These are phyloP conservation scores for Ustilago loliicola DNA, from an alignment of 1,284 basidiomycete species.

Conservation along the genomic window DNA sequence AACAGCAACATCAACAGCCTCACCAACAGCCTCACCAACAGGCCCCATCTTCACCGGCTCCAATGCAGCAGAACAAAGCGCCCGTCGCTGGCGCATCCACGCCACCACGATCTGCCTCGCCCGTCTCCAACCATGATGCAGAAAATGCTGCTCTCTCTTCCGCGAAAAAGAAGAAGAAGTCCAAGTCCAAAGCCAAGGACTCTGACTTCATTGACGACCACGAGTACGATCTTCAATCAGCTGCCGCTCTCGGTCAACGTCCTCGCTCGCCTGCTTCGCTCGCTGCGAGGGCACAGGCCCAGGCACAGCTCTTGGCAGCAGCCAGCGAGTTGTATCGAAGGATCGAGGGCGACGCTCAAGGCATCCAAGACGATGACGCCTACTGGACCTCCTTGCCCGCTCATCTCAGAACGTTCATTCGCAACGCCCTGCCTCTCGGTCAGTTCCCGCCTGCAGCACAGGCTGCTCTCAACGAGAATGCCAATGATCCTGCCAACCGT, in stretches of 20 bases:
- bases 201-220: conserved; percentile 48
- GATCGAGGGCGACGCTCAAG: conserved; percentile 67
- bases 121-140: conserved; percentile 36
- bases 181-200: conserved; percentile 59
- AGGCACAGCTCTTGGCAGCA: conserved; percentile 67
- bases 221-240: conserved; percentile 45
- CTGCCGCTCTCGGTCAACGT: conserved; percentile 40
- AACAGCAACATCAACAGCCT: conserved; percentile 37
- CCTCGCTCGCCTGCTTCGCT: conserved; percentile 51
- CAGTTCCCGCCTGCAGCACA: conserved; percentile 61
- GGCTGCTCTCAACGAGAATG: conserved; percentile 53
- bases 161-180: conserved; percentile 65
- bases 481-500: conserved; percentile 59
- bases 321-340: conserved; percentile 69
- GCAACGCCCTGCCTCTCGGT: conserved; percentile 74
- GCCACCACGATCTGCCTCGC: conserved; percentile 42
- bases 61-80: conserved; percentile 26
- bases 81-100: conserved; percentile 43
- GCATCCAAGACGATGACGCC: conserved; percentile 73
- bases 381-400: conserved; percentile 76
- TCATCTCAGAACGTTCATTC: conserved; percentile 75
- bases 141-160: conserved; percentile 42
- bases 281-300: conserved; percentile 64
- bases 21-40: conserved; percentile 34
- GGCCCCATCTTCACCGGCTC: conserved; percentile 28